Base-by-base conservation (phyloP, 768 basidiomycete species). In the Neoboletus subvelutipes region DNA sequence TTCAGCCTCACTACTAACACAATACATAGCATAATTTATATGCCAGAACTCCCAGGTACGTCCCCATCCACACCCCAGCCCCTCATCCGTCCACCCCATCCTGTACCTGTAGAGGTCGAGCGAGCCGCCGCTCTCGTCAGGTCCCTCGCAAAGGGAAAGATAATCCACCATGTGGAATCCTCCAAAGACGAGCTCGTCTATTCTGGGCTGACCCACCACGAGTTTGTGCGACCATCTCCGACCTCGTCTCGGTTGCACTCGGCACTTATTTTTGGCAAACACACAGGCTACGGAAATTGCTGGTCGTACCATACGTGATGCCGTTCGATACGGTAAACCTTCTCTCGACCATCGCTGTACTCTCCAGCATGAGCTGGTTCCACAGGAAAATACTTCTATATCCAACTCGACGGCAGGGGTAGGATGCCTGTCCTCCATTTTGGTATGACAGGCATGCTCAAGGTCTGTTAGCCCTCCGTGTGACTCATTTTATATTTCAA, bases 401-500 rank as follows among this genome's bases (percentile, higher is more conserved):
- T 92, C 12, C 77, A 79, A 43, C 76, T 92, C 3, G 79, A 82
- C 31, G 87, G 87, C 8, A 57, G 73, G 15, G 88, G 87, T 0
- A 77, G 76, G 64, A 68, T 81, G 59, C 89, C 89, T 4, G 85
- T 91, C 3, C 71, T 91, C 47, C 90, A 92, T 66, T 89, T 92
- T 61, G 90, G 90, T 2, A 92, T 92, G 90, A 91, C 89, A 1
- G 90, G 90, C n/a, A 87, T 84, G 83, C 75, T 92, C 34, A 85
- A 87, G 74, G 86, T 83, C 50, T 34, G 67, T 42, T 20, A 10
- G 0, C 24, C 10, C 29, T 17, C 33, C 29, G 39, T 50, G 57
- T 22, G 24, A 26, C 20, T 31, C 11, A 43, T 49, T 26, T 33
- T 20, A 22, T 5, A 5, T 41, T 40, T 20, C 45, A 40, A 43